phyloP scores from a whole-genome alignment of 192 early-diverging fungal genomes.

The Gamsiella multidivaricata region DNA sequence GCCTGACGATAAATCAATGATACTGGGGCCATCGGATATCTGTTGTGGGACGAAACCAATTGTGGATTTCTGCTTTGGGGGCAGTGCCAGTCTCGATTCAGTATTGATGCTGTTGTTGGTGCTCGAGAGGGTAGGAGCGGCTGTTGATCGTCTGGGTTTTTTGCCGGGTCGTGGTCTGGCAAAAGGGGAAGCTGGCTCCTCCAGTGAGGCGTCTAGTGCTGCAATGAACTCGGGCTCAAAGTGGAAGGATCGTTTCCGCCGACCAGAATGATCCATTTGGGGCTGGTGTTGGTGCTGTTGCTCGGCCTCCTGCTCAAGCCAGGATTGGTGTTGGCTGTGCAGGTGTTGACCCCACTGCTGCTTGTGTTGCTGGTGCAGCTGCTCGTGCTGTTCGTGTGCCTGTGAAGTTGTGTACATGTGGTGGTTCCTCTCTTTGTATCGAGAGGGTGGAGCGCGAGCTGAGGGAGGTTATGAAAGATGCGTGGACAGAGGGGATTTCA shows the following conservation, averaged over 20 bases:
- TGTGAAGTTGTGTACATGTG: no score
- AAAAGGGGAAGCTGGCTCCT: neutral
- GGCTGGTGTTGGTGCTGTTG: conserved; percentile 6
- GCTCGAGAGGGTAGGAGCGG: neutral
- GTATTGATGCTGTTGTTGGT: neutral
- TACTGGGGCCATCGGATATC: conserved; percentile 20
- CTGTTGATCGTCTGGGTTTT: neutral
- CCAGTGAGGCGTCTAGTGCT: conserved; percentile 33
- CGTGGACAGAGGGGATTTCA: no score
- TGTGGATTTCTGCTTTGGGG: neutral
- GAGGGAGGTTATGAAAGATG: no score
- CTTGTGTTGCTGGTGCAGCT: neutral
- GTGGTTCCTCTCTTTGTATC: no score
- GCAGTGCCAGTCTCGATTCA: neutral
- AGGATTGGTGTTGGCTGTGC: neutral
- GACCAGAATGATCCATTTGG: neutral
- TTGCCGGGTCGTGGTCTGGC: conserved; percentile 9
- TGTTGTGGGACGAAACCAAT: no score
- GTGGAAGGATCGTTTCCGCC: conserved; percentile 32
- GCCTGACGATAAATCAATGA: conserved; percentile 41
- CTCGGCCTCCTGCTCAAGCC: conserved; percentile 2
- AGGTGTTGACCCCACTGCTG: neutral
- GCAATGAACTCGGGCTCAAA: conserved; percentile 48
- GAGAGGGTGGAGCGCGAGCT: no score
- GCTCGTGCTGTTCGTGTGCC: no score